A percentile compares a stretch with the other conserved stretches of the same genome.
Conservation (phyloP, 495 filamentous ascomycete genomes). For the Wilcoxina mikolae region DNA sequence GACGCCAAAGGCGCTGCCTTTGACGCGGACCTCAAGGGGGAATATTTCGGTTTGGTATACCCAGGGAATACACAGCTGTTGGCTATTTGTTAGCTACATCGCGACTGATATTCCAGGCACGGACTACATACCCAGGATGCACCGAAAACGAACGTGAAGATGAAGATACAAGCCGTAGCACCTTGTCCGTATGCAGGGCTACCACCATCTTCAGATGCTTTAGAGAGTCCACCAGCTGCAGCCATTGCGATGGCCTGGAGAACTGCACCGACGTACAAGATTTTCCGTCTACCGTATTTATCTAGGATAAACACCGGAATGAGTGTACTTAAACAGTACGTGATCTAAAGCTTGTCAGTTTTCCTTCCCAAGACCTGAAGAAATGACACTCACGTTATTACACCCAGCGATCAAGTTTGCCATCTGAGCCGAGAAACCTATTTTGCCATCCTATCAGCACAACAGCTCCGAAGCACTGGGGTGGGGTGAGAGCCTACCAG, state of each 20-base stretch:
- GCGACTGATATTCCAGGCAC: not conserved
- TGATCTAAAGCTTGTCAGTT: not conserved
- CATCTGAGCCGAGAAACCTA: slow-evolving; percentile 43
- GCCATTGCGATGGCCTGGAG: slow-evolving; percentile 51
- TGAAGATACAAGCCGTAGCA: not conserved
- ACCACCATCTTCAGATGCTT: not conserved
- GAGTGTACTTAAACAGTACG: slow-evolving; percentile 29
- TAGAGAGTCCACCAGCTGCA: slow-evolving; percentile 17
- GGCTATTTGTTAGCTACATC: not conserved
- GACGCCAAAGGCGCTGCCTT: slow-evolving; percentile 30
- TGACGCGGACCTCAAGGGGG: slow-evolving; percentile 31
- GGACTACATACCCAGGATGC: not conserved
- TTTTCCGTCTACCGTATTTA: slow-evolving; percentile 47
- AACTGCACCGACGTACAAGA: slow-evolving; percentile 50
- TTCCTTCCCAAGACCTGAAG: not conserved
- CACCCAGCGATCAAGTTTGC: slow-evolving; percentile 53
- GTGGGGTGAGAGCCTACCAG: too few relatives aligned
- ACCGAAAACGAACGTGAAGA: slow-evolving; percentile 3
- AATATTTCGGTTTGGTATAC: slow-evolving; percentile 34
- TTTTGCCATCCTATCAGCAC: too few relatives aligned
- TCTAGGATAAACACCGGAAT: slow-evolving; percentile 47
- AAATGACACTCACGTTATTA: slow-evolving; percentile 51
- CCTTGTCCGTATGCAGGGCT: not conserved
- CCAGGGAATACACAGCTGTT: slow-evolving; percentile 28
- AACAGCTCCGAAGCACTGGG: too few relatives aligned